Evolutionary conservation across 2,329 filamentous ascomycete species (phyloP), one percentile per base, ranked within the genome.

Genomic region (Nannizziopsis barbatae): DNA sequence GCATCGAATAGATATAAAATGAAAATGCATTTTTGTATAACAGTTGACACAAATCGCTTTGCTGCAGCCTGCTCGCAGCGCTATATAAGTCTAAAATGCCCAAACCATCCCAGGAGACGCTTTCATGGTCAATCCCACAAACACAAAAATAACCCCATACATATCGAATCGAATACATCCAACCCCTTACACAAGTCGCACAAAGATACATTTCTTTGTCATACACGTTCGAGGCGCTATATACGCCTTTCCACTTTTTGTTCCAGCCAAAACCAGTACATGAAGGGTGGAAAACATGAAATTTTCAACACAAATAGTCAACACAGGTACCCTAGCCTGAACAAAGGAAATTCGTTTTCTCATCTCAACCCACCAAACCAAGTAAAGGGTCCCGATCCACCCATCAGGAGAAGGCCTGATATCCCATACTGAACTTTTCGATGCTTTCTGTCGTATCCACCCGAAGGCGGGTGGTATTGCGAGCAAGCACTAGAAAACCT

Each of bases 1-100:
- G 61, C 14, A 56, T 50, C 33, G 48, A 47, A 18, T 45, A 41
- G 38, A 30, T 33, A 27, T 30, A n/a, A 9, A 44, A 30, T 31
- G 8, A 20, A 22, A 8, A 3, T 36, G 15, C 3, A 7, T 27
- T 4, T 27, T 27, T 27, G 7, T 3, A 27, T 27, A 27, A 27
- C 22, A 27, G 7, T 27, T 27, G 22, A 4, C 7, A 7, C 7
- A 27, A 27, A 27, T 27, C 22, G 7, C 22, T 27, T 4, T 4
- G 7, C 22, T 27, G 22, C 22, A 27, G 4, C 22, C 22, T 27
- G 22, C 22, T 27, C 22, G 22, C 22, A 27, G 22, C 22, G 22
- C 22, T 27, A 27, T 27, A 27, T 27, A 27, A 27, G 3, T 27
- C 22, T 27, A 27, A 27, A 27, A 4, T 27, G 22, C 22, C 37